Evolutionary conservation across 164 flowering plant species (phyloP).

Genomic region (Protea cynaroides): DNA sequence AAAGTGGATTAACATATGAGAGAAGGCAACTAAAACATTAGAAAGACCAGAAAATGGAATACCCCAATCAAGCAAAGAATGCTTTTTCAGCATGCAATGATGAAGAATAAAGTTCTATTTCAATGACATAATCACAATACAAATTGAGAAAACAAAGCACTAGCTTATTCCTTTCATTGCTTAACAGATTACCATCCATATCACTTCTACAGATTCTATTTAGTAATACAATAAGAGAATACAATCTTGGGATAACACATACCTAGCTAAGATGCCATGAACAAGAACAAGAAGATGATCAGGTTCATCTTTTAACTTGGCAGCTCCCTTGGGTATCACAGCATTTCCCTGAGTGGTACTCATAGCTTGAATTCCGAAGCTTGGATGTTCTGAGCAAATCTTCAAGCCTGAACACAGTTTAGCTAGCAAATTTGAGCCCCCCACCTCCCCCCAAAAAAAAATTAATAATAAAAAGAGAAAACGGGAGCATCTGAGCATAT

Average conservation of each 20-base stretch:
- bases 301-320: conserved; percentile 42
- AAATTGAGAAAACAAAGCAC: too few species aligned
- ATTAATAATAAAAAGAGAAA: neutral
- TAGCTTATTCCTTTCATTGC: too few species aligned
- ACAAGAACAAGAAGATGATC: conserved; percentile 98
- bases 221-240: neutral
- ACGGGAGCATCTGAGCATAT: neutral
- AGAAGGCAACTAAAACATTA: too few species aligned
- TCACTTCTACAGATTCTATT: neutral
- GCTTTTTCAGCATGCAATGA: too few species aligned
- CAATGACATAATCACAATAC: too few species aligned
- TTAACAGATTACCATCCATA: too few species aligned
- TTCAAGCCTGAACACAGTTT: conserved; percentile 41
- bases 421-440: conserved; percentile 6
- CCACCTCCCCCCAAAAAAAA: neutral
- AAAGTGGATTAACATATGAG: too few species aligned
- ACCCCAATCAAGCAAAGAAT: too few species aligned
- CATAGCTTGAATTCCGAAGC: conserved; percentile 53
- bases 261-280: conserved; percentile 96
- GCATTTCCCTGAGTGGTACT: conserved; percentile 38
- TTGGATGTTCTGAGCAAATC: conserved; percentile 30
- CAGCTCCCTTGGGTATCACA: conserved; percentile 27
- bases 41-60: too few species aligned
- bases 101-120: too few species aligned
- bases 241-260: conserved; percentile 8